Evolutionary conservation across 495 filamentous ascomycete species (phyloP), one percentile per base, ranked within the genome.

Genomic region (Aspergillus sparsus): DNA sequence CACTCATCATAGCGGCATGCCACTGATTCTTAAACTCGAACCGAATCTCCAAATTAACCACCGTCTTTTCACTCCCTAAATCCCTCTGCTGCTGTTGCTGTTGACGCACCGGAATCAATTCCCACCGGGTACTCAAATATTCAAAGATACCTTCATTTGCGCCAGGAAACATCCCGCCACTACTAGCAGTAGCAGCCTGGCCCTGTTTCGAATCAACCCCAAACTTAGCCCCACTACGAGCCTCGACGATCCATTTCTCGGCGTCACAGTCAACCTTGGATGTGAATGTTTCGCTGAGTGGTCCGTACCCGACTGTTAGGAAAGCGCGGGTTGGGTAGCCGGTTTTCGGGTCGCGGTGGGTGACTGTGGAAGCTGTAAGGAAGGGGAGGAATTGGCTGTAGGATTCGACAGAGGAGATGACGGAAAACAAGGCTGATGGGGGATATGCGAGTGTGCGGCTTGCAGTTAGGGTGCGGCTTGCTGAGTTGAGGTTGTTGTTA

Each of bases 381-480:
- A 94, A 95, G 8, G 93, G 93, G 34, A 97, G 84, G 84, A 95
- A 98, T 62, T 75, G 66, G 44, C 75, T 73, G 85, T 97, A 98
- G 64, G 82, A 83, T 71, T 88, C 80, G 62, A 97, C 86, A 70
- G 96, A 90, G 69, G 91, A 82, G 72, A 97, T 90, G 35, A 97
- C 77, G 57, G 77, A 76, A 87, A 91, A 97, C 64, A 98, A 83
- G 0, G 82, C 74, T 5, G 67, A 57, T 49, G 86, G 80, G 1
- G 85, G 74, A 82, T 95, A 95, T 32, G 90, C 89, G 60, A 98
- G 88, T n/a, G 81, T 87, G 61, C 90, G 89, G 45, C 82, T 79
- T 16, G 90, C 91, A 60, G 80, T 82, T 62, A 97, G 83, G 64
- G 77, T 84, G 63, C 77, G 75, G 65, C 21, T 27, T 27, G 66